phyloP scores from a whole-genome alignment of 768 basidiomycete species.

The Dioszegia aurantiaca region DNA sequence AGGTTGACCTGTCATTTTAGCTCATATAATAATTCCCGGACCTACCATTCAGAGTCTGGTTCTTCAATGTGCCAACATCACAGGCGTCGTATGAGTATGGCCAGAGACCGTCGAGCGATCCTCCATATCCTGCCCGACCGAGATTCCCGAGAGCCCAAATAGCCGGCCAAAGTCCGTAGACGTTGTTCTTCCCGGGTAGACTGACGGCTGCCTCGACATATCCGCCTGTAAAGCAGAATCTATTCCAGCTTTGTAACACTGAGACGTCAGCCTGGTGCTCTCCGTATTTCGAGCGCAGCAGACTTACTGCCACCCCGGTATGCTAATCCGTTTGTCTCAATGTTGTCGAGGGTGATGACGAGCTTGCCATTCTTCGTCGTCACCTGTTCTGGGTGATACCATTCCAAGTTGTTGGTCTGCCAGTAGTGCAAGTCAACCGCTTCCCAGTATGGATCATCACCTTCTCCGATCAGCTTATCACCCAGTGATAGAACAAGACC shows the following conservation, averaged over 20 bases:
- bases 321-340: conserved; percentile 32
- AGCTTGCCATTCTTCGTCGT: conserved; percentile 52
- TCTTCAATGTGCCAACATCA: conserved; percentile 84
- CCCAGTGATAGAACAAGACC: too few species aligned
- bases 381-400: conserved; percentile 53
- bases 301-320: conserved; percentile 45
- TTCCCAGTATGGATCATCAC: conserved; percentile 57
- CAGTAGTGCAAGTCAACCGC: conserved; percentile 56
- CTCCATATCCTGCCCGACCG: conserved; percentile 54
- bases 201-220: conserved; percentile 44
- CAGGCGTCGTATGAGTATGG: conserved; percentile 59
- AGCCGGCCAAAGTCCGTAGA: conserved; percentile 51
- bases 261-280: neutral
- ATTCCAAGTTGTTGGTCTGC: conserved; percentile 50
- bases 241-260: conserved; percentile 50
- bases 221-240: conserved; percentile 48
- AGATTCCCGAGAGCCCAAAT: conserved; percentile 51
- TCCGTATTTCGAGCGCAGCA: conserved; percentile 9
- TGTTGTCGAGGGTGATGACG: conserved; percentile 47
- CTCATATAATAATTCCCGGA: conserved; percentile 1
- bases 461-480: conserved; percentile 3
- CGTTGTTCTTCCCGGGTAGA: conserved; percentile 46
- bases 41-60: conserved; percentile 67
- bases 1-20: conserved; percentile 56
- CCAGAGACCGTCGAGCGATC: conserved; percentile 49